These are phyloP conservation scores for Kwoniella sp. DNA, from an alignment of 768 basidiomycete species.

Conservation along the genomic window DNA sequence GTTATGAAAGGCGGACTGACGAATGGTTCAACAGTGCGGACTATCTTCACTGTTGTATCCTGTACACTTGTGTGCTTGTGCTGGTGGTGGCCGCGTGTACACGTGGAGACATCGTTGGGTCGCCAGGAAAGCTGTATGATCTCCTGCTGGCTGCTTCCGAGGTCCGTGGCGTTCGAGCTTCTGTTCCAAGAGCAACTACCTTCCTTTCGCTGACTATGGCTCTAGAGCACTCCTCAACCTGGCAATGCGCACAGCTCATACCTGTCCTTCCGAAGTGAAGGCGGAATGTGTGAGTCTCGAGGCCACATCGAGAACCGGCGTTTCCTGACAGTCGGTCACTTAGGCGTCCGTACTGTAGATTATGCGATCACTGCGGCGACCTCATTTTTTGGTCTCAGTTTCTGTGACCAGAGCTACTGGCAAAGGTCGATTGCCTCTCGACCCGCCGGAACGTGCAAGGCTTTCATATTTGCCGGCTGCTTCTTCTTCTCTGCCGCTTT, in stretches of 20 bases:
- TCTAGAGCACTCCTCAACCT: slow-evolving; percentile 7
- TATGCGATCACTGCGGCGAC: slow-evolving; percentile 16
- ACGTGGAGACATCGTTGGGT: slow-evolving; percentile 15
- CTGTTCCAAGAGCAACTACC: neutral
- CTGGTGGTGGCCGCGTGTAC: slow-evolving; percentile 15
- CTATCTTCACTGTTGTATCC: slow-evolving; percentile 16
- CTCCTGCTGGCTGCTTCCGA: slow-evolving; percentile 11
- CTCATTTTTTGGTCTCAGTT: slow-evolving; percentile 11
- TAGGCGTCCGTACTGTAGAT: neutral
- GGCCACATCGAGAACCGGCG: no score
- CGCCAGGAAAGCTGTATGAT: slow-evolving; percentile 18
- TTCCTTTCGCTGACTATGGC: neutral
- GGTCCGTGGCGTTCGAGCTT: slow-evolving; percentile 2
- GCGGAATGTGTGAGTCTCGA: slow-evolving; percentile 22
- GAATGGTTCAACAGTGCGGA: neutral
- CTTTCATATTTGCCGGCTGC: slow-evolving; percentile 18
- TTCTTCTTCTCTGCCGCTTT: slow-evolving; percentile 20
- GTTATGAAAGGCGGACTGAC: no score
- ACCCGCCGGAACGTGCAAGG: slow-evolving; percentile 16
- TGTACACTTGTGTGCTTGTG: slow-evolving; percentile 13
- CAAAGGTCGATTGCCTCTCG: slow-evolving; percentile 13
- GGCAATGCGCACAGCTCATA: slow-evolving; percentile 13
- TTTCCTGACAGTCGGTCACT: no score
- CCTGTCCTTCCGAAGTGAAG: slow-evolving; percentile 11
- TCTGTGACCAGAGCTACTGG: slow-evolving; percentile 20